Evolutionary conservation across 2,329 filamentous ascomycete genomes (phyloP).

Genomic region (Diatrype stigma): DNA sequence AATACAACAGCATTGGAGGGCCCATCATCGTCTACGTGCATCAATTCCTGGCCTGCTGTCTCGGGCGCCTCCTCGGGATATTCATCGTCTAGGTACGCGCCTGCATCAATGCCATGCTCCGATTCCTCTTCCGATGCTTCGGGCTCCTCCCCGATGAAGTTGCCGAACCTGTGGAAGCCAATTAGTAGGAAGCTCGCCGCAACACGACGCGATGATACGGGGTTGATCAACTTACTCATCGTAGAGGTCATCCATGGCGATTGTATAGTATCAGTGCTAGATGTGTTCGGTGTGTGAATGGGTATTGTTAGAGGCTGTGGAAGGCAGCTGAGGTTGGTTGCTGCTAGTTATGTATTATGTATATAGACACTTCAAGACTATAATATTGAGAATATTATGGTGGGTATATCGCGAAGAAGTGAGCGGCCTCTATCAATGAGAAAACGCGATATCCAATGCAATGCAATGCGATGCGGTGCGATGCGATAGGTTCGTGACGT

Average conservation of each 20-base stretch:
- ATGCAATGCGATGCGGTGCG: neutral
- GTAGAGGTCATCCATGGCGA: conserved; percentile 86
- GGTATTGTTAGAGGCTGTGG: no score
- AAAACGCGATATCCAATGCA: neutral
- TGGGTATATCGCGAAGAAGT: neutral
- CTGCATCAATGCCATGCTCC: conserved; percentile 67
- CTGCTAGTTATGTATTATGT: no score
- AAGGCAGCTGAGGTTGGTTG: no score
- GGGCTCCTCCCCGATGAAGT: conserved; percentile 91
- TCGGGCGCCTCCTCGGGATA: conserved; percentile 63
- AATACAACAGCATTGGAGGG: conserved; percentile 96
- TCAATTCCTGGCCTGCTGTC: conserved; percentile 72
- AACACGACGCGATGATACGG: no score
- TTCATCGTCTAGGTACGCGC: conserved; percentile 79
- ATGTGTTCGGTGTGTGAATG: no score
- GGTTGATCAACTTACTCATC: conserved; percentile 93
- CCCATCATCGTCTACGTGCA: conserved; percentile 88
- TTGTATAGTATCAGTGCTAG: conserved; percentile 19
- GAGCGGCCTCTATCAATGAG: neutral
- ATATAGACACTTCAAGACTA: no score
- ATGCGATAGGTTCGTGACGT: neutral
- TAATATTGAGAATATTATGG: no score
- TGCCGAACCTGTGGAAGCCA: conserved; percentile 69
- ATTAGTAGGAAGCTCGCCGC: conserved; percentile 11
- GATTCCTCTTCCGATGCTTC: conserved; percentile 84